A percentile compares a stretch with the other conserved stretches of the same genome.
Conservation (phyloP, 495 filamentous ascomycete species). For the Cairneyella variabilis region DNA sequence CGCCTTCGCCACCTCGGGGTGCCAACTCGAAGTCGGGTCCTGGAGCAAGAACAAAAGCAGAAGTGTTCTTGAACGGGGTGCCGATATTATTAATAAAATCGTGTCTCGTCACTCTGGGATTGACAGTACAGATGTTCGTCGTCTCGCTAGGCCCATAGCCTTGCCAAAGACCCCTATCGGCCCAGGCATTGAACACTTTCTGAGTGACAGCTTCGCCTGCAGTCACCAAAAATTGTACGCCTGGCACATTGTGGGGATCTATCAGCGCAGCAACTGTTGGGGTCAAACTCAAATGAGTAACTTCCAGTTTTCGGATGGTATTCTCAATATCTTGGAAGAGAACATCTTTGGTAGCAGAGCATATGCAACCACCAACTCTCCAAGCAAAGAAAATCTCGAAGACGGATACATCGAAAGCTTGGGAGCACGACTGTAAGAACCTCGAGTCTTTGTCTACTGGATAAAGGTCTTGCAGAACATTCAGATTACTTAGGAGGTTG, state of each 20-base stretch:
- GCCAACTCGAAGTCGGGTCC: constrained; percentile 43
- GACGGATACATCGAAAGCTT: constrained; percentile 74
- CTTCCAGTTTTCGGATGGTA: constrained; percentile 48
- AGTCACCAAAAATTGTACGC: constrained; percentile 62
- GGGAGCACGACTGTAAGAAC: constrained; percentile 68
- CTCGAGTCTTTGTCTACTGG: constrained; percentile 42
- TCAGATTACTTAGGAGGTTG: constrained; percentile 66
- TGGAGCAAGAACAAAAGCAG: constrained; percentile 57
- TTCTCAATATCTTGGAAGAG: constrained; percentile 61
- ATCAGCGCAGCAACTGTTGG: constrained; percentile 70
- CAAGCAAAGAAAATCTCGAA: constrained; percentile 81
- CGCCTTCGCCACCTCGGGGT: constrained; percentile 66
- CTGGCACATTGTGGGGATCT: constrained; percentile 56
- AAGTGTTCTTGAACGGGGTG: constrained; percentile 63
- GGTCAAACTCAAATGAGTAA: constrained; percentile 77
- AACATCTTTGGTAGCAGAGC: constrained; percentile 59
- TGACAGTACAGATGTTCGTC: constrained; percentile 70
- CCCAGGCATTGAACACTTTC: constrained; percentile 62
- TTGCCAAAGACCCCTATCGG: constrained; percentile 60
- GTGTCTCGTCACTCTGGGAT: constrained; percentile 37
- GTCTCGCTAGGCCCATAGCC: constrained; percentile 72
- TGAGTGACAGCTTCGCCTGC: constrained; percentile 69
- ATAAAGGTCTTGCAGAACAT: constrained; percentile 56
- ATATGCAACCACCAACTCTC: constrained; percentile 69
- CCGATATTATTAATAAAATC: constrained; percentile 59